Evolutionary conservation across 768 basidiomycete species (phyloP).

Genomic region (Tricholoma saponaceum): DNA sequence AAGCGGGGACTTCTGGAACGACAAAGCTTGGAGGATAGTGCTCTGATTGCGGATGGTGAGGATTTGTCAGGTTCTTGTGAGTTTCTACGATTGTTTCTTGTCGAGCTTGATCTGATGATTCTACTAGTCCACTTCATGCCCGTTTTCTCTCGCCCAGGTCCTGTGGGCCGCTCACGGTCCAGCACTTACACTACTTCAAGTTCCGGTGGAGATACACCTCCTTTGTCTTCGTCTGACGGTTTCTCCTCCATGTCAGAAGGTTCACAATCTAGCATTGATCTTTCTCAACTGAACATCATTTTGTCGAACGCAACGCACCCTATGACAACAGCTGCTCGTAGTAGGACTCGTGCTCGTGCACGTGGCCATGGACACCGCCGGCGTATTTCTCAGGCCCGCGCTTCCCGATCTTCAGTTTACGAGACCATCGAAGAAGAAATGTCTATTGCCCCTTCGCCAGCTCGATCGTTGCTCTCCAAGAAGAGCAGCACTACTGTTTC

Average conservation of each 20-base stretch:
- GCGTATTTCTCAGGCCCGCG: constrained; percentile 59
- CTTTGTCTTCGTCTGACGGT: constrained; percentile 64
- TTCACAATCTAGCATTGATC: constrained; percentile 76
- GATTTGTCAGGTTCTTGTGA: constrained; percentile 51
- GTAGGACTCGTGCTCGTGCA: constrained; percentile 44
- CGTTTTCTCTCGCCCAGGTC: constrained; percentile 58
- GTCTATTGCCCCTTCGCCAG: constrained; percentile 28
- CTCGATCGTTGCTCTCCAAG: constrained; percentile 17
- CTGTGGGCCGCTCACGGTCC: constrained; percentile 53
- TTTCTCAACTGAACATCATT: constrained; percentile 53
- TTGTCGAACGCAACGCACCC: constrained; percentile 56
- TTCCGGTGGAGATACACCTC: constrained; percentile 69
- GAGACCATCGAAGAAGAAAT: constrained; percentile 79
- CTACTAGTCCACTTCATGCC: constrained; percentile 40
- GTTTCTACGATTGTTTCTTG: constrained; percentile 19
- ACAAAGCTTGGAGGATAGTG: constrained; percentile 65
- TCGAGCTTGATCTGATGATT: constrained; percentile 9
- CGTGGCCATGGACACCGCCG: constrained; percentile 69
- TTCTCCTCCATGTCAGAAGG: constrained; percentile 61
- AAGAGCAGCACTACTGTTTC: constrained; percentile 33
- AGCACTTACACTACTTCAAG: constrained; percentile 59
- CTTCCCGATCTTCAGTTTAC: constrained; percentile 66
- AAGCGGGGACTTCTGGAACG: constrained; percentile 57
- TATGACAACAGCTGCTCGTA: constrained; percentile 36
- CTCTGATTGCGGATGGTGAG: constrained; percentile 62